Base-by-base conservation (phyloP, 2,329 filamentous ascomycete genomes). In the Xylariaceae sp. region DNA sequence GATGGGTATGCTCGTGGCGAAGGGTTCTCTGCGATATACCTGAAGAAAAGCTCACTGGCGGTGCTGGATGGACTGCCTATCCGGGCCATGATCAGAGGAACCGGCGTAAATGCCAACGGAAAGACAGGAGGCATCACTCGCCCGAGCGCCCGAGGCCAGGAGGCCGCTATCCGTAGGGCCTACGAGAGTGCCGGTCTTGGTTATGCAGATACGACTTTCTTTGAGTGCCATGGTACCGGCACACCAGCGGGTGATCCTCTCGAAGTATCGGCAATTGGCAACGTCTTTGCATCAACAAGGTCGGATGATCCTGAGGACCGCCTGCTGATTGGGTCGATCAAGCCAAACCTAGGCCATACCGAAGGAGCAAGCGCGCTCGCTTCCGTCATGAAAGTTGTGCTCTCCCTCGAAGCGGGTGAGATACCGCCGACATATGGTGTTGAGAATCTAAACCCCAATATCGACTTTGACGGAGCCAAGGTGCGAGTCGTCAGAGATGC, bases 201-300 rank as follows among this genome's bases (percentile, higher is more conserved):
- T 5, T 51, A 58, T 3, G 8, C 21, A 1, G 56, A 61, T 1
- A 65, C 61, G 0, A 47, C n/a, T 4, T 56, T 54, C 36, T 40
- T 61, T 13, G 61, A 63, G 36, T 57, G 51, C 36, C 59, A 63
- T 43, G 59, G 72, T 2, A 75, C 74, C 0, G 73, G 72, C 0
- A 76, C 74, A 2, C 49, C 51, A 5, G 68, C 65, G 2, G 74
- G 74, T 3, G 74, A 76, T 53, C 69, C 71, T 0, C 56, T 66
- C 5, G 74, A 76, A 56, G 67, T 71, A 2, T 46, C 55, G 2
- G 73, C 71, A 5, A 63, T 74, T 5, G 51, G 57, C 0, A 54
- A 49, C 0, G 53, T 61, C 2, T 54, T 60, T 43, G 36, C 51
- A 7, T 26, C 49, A 42, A 10, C 34, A 51, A 46, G 60, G 13